Evolutionary conservation across 1,284 basidiomycete species (phyloP), one percentile per base, ranked within the genome.

Genomic region (Irpex sp.): DNA sequence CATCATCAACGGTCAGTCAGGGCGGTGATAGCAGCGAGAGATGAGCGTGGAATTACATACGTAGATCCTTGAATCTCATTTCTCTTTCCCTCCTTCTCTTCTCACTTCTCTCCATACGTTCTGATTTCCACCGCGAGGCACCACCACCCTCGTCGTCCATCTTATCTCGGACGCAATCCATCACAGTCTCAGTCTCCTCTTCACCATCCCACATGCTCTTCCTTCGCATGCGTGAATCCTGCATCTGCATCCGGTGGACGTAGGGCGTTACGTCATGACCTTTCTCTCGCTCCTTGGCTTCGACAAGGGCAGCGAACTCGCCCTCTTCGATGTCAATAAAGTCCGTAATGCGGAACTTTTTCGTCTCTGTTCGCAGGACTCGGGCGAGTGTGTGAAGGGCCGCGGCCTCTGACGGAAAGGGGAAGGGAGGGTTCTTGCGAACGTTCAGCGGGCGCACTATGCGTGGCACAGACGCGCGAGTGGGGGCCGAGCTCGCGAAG

Each of bases 311-410:
- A 34, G 54, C 54, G 19, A 56, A 56, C 54, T 56, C 31, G 21
- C 54, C 54, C 38, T 78, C 73, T n/a, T 78, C 75, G 5, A 77
- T 66, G 52, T 79, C 73, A 3, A 82, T 52, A 47, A 70, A 71
- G 13, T 72, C 74, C 47, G 69, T 65, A 5, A 63, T 55, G n/a
- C 58, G 58, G 19, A 75, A 62, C 58, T 65, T 67, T 59, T 63
- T 60, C 31, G 68, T 69, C 21, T 70, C 69, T 34, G 19, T 61
- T 4, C 65, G 66, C 54, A 76, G 60, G 6, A 67, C 48, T 1
- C 64, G 62, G 62, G 68, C 64, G 40, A 76, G 68, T 5, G 68
- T 65, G 15, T 66, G 62, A 9, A 73, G 21, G 36, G 51, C 49
- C 21, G 51, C 65, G 49, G 71, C 68, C 7, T 56, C 47, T 2